These are phyloP conservation scores for Fusarium transvaalense DNA, from an alignment of 2,329 filamentous ascomycete genomes.

Conservation along the genomic window DNA sequence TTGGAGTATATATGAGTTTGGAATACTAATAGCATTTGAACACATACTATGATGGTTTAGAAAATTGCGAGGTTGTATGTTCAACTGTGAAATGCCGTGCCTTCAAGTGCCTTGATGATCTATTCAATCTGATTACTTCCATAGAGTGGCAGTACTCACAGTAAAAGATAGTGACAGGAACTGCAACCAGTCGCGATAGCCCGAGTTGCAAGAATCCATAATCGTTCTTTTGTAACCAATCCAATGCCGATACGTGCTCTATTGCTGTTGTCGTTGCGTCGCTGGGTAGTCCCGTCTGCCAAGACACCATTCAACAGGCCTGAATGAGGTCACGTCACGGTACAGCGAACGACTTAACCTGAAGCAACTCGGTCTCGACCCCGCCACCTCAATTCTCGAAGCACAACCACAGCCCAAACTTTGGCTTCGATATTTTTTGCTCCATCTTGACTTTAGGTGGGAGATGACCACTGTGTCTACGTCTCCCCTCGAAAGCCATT, in stretches of 20 bases:
- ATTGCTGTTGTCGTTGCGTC: conserved; percentile 10
- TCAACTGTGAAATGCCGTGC: neutral
- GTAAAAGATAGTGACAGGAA: neutral
- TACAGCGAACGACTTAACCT: conserved; percentile 33
- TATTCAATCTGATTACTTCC: neutral
- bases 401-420: conserved; percentile 30
- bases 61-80: neutral
- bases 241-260: conserved; percentile 13
- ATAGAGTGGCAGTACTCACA: conserved; percentile 9
- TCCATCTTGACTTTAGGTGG: conserved; percentile 22
- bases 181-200: conserved; percentile 15
- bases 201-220: neutral
- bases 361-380: conserved; percentile 41
- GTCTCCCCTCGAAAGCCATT: conserved; percentile 26
- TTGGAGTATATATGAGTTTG: conserved; percentile 1
- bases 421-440: conserved; percentile 23
- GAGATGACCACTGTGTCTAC: conserved; percentile 44
- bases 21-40: neutral
- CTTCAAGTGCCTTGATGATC: neutral
- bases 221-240: neutral
- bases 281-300: conserved; percentile 28
- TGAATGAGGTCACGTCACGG: conserved; percentile 48
- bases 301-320: conserved; percentile 37
- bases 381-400: conserved; percentile 46
- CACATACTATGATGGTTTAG: neutral